phyloP scores from a whole-genome alignment of 1,284 basidiomycete species.

The Athelia psychrophila region DNA sequence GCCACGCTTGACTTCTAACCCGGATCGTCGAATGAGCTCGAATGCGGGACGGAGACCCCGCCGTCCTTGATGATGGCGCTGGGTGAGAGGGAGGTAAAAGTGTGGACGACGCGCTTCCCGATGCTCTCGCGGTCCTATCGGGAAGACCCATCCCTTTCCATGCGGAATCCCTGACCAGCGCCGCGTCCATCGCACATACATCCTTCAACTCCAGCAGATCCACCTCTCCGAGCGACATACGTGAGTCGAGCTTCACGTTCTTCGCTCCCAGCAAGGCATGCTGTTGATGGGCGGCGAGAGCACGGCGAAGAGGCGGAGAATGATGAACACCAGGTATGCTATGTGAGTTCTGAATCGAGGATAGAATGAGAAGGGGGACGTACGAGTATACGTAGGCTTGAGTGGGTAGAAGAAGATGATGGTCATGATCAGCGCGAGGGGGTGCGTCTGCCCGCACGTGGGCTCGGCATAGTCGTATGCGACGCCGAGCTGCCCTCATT shows the following conservation, averaged over 20 bases:
- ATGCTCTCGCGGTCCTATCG: slow-evolving; percentile 35
- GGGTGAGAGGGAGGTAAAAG: too few species aligned
- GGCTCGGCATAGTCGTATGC: slow-evolving; percentile 6
- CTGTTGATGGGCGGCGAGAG: slow-evolving; percentile 25
- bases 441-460: slow-evolving; percentile 33
- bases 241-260: slow-evolving; percentile 35
- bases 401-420: slow-evolving; percentile 40
- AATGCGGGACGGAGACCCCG: too few species aligned
- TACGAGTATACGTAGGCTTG: slow-evolving; percentile 39
- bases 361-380: too few species aligned
- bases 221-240: slow-evolving; percentile 36
- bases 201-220: slow-evolving; percentile 41
- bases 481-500: slow-evolving; percentile 4
- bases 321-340: too few species aligned
- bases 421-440: slow-evolving; percentile 35
- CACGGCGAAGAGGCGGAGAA: slow-evolving; percentile 28
- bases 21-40: too few species aligned
- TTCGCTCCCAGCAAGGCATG: slow-evolving; percentile 32
- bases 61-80: too few species aligned
- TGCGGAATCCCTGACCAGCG: slow-evolving; percentile 41
- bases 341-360: too few species aligned
- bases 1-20: too few species aligned
- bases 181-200: slow-evolving; percentile 38
- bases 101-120: slow-evolving; percentile 22
- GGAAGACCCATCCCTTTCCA: slow-evolving; percentile 43